phyloP scores from a whole-genome alignment of 176 grass and related monocot species.

The Musa acuminata region DNA sequence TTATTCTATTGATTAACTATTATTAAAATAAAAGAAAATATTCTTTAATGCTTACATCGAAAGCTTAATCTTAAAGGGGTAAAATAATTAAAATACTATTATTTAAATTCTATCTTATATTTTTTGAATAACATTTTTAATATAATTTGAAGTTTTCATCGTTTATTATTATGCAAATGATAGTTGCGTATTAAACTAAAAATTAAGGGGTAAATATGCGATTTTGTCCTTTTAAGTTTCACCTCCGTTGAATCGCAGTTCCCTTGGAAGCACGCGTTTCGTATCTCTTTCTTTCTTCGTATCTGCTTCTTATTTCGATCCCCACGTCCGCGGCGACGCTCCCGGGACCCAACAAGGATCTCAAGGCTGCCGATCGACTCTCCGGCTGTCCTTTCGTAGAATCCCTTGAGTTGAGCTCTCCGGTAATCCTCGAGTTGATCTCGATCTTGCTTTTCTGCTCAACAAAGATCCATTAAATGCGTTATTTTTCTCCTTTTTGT shows the following conservation, averaged over 20 bases:
- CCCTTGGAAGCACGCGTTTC: not conserved
- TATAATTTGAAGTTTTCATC: too few species aligned
- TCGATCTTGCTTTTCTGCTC: not conserved
- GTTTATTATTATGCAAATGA: too few species aligned
- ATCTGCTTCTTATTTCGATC: not conserved
- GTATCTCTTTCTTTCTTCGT: not conserved
- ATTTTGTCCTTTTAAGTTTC: not conserved
- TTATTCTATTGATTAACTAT: too few species aligned
- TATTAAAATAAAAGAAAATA: too few species aligned
- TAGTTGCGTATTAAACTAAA: too few species aligned
- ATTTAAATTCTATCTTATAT: too few species aligned
- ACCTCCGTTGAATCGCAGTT: not conserved
- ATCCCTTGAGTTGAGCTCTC: not conserved
- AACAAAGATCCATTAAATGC: not conserved
- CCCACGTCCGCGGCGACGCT: not conserved
- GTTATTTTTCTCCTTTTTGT: not conserved
- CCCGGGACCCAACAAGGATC: not conserved
- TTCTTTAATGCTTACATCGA: too few species aligned
- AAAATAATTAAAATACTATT: too few species aligned
- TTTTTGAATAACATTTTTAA: too few species aligned
- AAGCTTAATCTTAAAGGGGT: too few species aligned
- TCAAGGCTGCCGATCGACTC: not conserved
- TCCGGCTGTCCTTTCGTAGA: not conserved
- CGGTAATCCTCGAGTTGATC: not conserved
- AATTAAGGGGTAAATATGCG: too few species aligned